phyloP scores from a whole-genome alignment of 345 rosid species.

The Ceriops decandra region DNA sequence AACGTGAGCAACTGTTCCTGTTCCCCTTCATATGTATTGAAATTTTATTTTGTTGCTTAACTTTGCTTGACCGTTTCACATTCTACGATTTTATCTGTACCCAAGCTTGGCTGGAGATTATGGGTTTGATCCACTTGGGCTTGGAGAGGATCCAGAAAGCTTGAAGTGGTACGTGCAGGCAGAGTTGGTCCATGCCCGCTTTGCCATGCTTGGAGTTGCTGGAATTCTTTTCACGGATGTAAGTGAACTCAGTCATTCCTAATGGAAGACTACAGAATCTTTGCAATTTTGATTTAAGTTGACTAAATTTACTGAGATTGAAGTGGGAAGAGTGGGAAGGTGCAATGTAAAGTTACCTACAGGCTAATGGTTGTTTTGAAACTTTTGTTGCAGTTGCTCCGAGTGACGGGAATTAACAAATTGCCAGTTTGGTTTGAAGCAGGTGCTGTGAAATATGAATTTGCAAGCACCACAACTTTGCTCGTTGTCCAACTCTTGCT shows the following conservation, averaged over 20 bases:
- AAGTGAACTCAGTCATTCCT: conserved; percentile 13
- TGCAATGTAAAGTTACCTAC: too few species aligned
- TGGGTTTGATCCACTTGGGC: conserved; percentile 91
- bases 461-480: conserved; percentile 73
- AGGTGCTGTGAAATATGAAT: conserved; percentile 68
- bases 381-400: conserved; percentile 53
- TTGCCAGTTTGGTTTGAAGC: conserved; percentile 97
- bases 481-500: conserved; percentile 61
- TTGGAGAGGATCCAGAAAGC: conserved; percentile 86
- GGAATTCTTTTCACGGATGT: conserved; percentile 93
- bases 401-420: conserved; percentile 58
- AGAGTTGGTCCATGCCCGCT: conserved; percentile 85
- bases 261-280: neutral
- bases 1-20: conserved; percentile 44
- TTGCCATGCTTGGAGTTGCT: conserved; percentile 91
- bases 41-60: conserved; percentile 1
- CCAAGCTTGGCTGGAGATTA: conserved; percentile 75
- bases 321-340: too few species aligned
- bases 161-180: conserved; percentile 98
- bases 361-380: neutral
- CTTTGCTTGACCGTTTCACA: neutral
- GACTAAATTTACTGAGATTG: too few species aligned
- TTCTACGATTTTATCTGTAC: neutral
- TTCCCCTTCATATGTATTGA: neutral
- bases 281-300: too few species aligned